Evolutionary conservation across 768 basidiomycete genomes (phyloP).

Genomic region (Lyophyllum atratum): DNA sequence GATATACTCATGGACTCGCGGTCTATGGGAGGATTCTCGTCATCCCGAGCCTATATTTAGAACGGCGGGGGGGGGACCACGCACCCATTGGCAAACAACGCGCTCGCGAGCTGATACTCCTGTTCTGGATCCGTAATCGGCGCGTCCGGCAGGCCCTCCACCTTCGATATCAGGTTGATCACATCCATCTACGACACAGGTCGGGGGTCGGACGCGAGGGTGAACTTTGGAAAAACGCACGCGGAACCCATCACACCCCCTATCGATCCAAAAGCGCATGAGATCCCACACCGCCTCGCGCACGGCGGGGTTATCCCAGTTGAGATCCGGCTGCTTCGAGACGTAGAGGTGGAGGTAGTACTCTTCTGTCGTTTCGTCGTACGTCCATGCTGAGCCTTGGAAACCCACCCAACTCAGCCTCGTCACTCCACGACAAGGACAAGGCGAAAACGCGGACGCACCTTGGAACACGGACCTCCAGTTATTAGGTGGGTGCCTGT

Average conservation of each 20-base stretch:
- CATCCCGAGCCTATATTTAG: not conserved
- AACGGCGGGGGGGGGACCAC: constrained; percentile 5
- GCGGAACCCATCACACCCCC: constrained; percentile 76
- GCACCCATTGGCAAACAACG: constrained; percentile 63
- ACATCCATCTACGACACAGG: constrained; percentile 56
- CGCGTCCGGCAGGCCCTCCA: constrained; percentile 65
- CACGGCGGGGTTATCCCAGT: constrained; percentile 72
- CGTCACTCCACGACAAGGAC: no score
- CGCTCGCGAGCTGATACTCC: constrained; percentile 54
- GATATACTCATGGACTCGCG: constrained; percentile 66
- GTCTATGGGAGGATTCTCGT: constrained; percentile 36
- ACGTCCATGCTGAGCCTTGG: constrained; percentile 75
- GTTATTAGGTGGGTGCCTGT: constrained; percentile 68
- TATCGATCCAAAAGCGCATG: constrained; percentile 75
- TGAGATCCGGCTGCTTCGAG: constrained; percentile 71
- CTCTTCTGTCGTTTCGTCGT: constrained; percentile 62
- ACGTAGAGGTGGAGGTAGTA: constrained; percentile 75
- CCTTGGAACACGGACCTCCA: constrained; percentile 73
- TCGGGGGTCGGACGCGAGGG: not conserved
- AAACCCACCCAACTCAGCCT: no score
- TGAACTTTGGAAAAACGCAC: constrained; percentile 35
- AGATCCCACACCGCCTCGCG: constrained; percentile 60
- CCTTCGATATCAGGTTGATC: constrained; percentile 70
- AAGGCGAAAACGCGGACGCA: constrained; percentile 21
- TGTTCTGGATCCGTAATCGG: constrained; percentile 52